phyloP scores from a whole-genome alignment of 495 filamentous ascomycete genomes.

The Penicillium roqueforti region DNA sequence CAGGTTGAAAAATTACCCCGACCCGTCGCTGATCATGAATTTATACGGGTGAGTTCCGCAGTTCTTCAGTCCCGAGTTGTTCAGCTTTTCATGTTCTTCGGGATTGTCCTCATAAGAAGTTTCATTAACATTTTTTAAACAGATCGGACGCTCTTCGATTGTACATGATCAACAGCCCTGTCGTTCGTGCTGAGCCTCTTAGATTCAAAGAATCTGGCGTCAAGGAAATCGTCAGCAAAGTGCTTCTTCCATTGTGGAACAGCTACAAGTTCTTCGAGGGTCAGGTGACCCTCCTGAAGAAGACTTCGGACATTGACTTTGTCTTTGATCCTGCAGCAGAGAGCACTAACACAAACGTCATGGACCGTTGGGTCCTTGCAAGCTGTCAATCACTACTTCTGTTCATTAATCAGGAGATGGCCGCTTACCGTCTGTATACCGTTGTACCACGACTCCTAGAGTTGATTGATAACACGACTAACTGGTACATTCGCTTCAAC shows the following conservation, averaged over 20 bases:
- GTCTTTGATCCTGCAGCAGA: constrained; percentile 74
- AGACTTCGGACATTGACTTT: constrained; percentile 74
- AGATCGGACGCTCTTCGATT: constrained; percentile 83
- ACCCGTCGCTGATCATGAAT: constrained; percentile 77
- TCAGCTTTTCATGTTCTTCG: not conserved
- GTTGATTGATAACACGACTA: constrained; percentile 92
- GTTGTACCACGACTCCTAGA: constrained; percentile 85
- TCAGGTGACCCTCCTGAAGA: constrained; percentile 91
- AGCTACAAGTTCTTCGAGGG: constrained; percentile 96
- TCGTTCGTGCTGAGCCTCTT: constrained; percentile 87
- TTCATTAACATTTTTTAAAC: not conserved
- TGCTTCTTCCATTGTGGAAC: constrained; percentile 93
- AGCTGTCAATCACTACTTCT: constrained; percentile 87
- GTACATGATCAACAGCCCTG: constrained; percentile 96
- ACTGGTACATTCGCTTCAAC: constrained; percentile 99
- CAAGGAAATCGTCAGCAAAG: constrained; percentile 93
- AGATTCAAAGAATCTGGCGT: constrained; percentile 91
- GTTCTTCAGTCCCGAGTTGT: not conserved
- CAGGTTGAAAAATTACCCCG: constrained; percentile 92
- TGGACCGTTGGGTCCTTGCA: constrained; percentile 96
- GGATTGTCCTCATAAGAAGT: not conserved
- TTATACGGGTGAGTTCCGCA: constrained; percentile 59
- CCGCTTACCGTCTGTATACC: constrained; percentile 85
- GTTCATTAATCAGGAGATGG: constrained; percentile 96
- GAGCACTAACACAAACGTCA: constrained; percentile 76